Base-by-base conservation (phyloP, 148 eudicot species). In the Silene latifolia region DNA sequence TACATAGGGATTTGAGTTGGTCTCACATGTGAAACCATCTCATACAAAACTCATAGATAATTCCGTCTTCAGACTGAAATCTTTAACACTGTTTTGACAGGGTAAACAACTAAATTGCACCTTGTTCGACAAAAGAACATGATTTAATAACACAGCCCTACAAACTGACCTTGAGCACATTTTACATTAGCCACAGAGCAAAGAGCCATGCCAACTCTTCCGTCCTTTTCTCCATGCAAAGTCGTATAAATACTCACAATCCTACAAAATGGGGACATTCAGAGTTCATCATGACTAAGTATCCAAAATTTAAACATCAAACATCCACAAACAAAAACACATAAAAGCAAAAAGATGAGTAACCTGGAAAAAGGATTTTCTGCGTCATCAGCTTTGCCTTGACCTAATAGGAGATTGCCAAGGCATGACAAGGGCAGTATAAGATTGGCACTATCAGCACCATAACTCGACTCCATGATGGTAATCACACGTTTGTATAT, bases 151-250 rank as follows among this genome's bases (percentile, higher is more conserved):
- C 24, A 79, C 74, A 76, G 57, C 63, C 59, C 59, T 27, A 46
- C 4, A 35, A 68, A 67, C 83, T 82, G 59, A 91, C 98, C 98
- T 85, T 88, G 85, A 75, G 97, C 97, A 81, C 92, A 91, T 81
- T 93, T 93, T 63, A 83, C 92, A 78, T 88, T 81, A 76, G 97
- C 98, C 73, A 93, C 76, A 46, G 90, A 88, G 70, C 88, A 84
- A 89, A 93, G 73, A 79, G 98, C 89, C 89, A 91, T 78, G 82
- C 89, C 94, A 79, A 85, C 88, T 84, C 90, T 87, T 83, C 83
- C 94, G 77, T 93, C 94, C 69, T 73, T 82, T 77, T 88, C 86
- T 70, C 94, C 98, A 83, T 91, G 83, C 69, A 83, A 70, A 74
- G 78, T 85, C 51, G 72, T 81, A 74, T 85, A 85, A 29, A 88